Percentiles rank a stretch among this genome's conserved stretches.
Evolutionary conservation across 2,329 filamentous ascomycete species (phyloP).

Genomic region (Bipolaris sorokiniana): DNA sequence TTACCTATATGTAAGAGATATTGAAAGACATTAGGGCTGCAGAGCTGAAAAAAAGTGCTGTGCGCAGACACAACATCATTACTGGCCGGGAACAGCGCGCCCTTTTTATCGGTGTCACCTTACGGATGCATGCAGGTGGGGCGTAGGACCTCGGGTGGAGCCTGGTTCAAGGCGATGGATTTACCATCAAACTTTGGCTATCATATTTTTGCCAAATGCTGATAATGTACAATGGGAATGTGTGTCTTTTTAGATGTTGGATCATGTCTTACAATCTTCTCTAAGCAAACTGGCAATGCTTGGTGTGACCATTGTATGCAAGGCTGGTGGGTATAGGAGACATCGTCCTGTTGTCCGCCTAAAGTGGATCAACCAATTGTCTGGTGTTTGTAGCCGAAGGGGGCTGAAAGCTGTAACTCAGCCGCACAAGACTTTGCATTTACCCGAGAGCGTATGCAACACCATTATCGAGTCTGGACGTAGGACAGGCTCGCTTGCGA

Average conservation of each 20-base stretch:
- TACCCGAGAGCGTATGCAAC: neutral
- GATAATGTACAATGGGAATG: neutral
- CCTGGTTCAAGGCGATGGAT: neutral
- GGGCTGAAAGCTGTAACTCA: neutral
- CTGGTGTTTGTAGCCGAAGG: neutral
- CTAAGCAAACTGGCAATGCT: neutral
- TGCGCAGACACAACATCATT: neutral
- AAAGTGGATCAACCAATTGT: neutral
- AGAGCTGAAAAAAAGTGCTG: neutral
- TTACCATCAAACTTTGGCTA: neutral
- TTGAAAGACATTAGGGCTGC: neutral
- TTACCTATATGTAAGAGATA: neutral
- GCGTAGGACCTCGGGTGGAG: neutral
- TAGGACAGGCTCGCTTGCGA: neutral
- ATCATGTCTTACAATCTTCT: neutral
- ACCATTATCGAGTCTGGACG: neutral
- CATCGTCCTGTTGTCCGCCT: neutral
- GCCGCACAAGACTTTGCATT: neutral
- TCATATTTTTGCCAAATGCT: neutral
- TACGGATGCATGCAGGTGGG: neutral
- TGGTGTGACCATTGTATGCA: neutral
- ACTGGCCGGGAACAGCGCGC: neutral
- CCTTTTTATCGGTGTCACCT: neutral
- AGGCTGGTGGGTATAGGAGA: neutral
- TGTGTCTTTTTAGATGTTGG: no score